These are phyloP conservation scores for Prillingera fragicola DNA, from an alignment of 1,284 basidiomycete genomes.

Conservation along the genomic window DNA sequence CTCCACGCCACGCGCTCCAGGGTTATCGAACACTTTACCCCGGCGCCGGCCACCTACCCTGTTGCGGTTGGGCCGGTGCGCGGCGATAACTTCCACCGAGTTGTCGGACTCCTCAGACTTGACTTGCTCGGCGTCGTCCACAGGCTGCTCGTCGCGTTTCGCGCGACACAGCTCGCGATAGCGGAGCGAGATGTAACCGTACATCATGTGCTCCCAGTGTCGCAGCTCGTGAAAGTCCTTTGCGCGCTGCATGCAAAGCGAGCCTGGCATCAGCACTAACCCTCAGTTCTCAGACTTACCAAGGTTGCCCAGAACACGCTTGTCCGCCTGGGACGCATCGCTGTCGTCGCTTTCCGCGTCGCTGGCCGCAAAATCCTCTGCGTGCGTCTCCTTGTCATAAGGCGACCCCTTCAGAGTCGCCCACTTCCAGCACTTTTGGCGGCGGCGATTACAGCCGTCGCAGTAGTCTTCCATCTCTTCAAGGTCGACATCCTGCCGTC, in stretches of 20 bases:
- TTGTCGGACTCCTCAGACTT: conserved; percentile 20
- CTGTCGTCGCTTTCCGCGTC: neutral
- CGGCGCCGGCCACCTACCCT: conserved; percentile 4
- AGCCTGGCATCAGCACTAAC: neutral
- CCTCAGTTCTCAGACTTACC: neutral
- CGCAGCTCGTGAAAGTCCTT: conserved; percentile 41
- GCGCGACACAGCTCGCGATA: conserved; percentile 33
- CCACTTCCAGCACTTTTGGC: conserved; percentile 1
- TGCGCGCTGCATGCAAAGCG: conserved; percentile 2
- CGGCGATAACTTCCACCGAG: conserved; percentile 19
- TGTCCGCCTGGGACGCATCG: neutral
- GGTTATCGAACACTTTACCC: no score
- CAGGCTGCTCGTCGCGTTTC: conserved; percentile 5
- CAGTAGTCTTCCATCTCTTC: conserved; percentile 3
- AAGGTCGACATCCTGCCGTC: neutral
- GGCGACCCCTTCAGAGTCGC: neutral
- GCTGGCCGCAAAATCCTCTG: neutral
- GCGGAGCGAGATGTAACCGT: conserved; percentile 17
- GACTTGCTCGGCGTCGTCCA: conserved; percentile 20
- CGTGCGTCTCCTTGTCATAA: conserved; percentile 2
- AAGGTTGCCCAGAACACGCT: neutral
- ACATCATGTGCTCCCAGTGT: conserved; percentile 34
- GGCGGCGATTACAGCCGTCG: conserved; percentile 8
- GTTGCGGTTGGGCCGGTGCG: conserved; percentile 14
- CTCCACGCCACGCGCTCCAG: conserved; percentile 10